Evolutionary conservation across 1,284 basidiomycete genomes (phyloP).

Genomic region (Melanopsichium pennsylvanicum): DNA sequence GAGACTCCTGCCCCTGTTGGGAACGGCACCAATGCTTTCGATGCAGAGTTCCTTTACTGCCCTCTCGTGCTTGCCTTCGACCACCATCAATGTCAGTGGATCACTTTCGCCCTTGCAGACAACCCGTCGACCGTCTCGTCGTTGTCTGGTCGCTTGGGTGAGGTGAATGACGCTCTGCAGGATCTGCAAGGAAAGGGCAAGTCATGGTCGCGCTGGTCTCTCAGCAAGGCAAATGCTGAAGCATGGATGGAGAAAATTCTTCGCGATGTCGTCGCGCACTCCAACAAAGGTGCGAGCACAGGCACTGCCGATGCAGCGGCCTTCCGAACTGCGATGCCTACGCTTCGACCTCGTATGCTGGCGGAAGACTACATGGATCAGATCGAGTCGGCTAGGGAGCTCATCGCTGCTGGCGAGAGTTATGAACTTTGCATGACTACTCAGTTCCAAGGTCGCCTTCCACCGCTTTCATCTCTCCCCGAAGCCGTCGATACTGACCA

Average conservation of each 20-base stretch:
- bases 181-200: slow-evolving; percentile 13
- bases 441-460: slow-evolving; percentile 68
- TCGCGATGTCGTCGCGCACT: neutral
- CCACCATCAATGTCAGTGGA: slow-evolving; percentile 67
- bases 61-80: slow-evolving; percentile 67
- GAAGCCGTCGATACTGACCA: slow-evolving; percentile 32
- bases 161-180: slow-evolving; percentile 12
- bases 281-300: neutral
- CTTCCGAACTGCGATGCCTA: slow-evolving; percentile 32
- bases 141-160: neutral
- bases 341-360: slow-evolving; percentile 19
- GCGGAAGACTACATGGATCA: slow-evolving; percentile 74
- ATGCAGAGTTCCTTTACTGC: slow-evolving; percentile 67
- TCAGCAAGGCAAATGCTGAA: slow-evolving; percentile 13
- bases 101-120: slow-evolving; percentile 59
- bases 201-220: slow-evolving; percentile 13
- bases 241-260: slow-evolving; percentile 23
- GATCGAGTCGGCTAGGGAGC: slow-evolving; percentile 78
- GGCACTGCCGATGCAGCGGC: slow-evolving; percentile 12
- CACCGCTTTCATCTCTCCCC: slow-evolving; percentile 11
- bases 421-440: slow-evolving; percentile 96
- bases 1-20: slow-evolving; percentile 9
- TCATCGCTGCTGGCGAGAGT: slow-evolving; percentile 85
- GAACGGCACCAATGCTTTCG: slow-evolving; percentile 22
- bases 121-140: neutral